Evolutionary conservation across 2,329 filamentous ascomycete genomes (phyloP), one percentile per base, ranked within the genome.

Genomic region (Colletotrichum euphorbiae): DNA sequence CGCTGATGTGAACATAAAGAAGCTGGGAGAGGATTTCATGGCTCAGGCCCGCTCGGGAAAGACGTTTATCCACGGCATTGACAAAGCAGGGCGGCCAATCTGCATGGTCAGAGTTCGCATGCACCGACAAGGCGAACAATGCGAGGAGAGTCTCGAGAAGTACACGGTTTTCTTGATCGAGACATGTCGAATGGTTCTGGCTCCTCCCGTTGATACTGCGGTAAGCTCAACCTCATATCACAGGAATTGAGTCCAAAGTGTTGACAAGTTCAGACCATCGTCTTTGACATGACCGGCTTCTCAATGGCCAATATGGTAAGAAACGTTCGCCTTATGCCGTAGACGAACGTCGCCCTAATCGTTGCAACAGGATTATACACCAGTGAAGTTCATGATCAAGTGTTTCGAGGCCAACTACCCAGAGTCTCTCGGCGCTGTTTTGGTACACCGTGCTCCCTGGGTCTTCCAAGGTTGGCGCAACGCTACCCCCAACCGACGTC

Each of bases 371-470:
- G 96, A 99, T 79, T 98, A 98, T 78, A 89, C 92, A 0, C 95
- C 96, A 1, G 93, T 99, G 65, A 99, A 97, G 76, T 99, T 98
- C 81, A 98, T 99, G 91, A 98, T 99, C 80, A 97, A 97, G 80
- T 97, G 94, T 79, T 99, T 99, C 76, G 96, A 99, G 82, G 96
- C 96, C 69, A 98, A 99, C 78, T 99, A 98, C 74, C 96, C 96
- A 0, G 96, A 99, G 79, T 95, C 90, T 54, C 85, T 99, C 1
- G 96, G 95, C 31, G 87, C 91, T 2, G 93, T 98, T 3, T 87
- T 98, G 51, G 93, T 99, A 42, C 96, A 99, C 84, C 97, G 97
- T 79, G 90, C 96, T 0, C 96, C 96, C 3, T 99, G 96, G 96
- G 83, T 99, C 51, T 99, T 99, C 82, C 94, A 97, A 83, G 91